These are phyloP conservation scores for Hsuehochloa calcarea DNA, from an alignment of 176 grass and related monocot genomes.

Conservation along the genomic window DNA sequence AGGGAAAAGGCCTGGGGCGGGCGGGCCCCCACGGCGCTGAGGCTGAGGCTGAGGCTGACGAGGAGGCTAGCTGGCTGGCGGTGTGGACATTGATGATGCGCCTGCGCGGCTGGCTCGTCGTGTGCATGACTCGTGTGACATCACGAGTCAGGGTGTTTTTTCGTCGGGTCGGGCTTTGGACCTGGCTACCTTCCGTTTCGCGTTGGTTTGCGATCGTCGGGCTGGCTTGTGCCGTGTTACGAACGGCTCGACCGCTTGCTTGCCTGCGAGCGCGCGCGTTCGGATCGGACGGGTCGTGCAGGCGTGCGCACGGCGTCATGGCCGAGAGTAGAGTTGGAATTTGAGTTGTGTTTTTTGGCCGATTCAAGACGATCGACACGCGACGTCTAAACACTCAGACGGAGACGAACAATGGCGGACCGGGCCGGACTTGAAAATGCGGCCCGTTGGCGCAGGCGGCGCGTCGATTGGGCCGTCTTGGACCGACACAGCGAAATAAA, in stretches of 20 bases:
- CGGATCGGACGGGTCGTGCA: not conserved
- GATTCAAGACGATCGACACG: no score
- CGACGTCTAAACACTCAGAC: no score
- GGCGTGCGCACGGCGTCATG: not conserved
- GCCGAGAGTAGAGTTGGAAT: no score
- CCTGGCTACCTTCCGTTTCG: not conserved
- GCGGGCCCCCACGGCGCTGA: not conserved
- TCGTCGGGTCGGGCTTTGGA: not conserved
- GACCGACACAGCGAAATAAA: no score
- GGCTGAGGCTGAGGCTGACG: slow-evolving; percentile 4
- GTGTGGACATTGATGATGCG: not conserved
- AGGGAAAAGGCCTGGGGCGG: not conserved
- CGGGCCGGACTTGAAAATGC: no score
- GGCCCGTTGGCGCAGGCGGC: no score
- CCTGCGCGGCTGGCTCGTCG: not conserved
- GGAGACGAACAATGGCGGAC: no score
- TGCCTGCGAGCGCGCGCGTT: not conserved
- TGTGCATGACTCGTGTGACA: slow-evolving; percentile 9
- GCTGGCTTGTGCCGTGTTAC: not conserved
- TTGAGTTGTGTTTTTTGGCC: no score
- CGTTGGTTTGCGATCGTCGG: not conserved
- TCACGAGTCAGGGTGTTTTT: not conserved
- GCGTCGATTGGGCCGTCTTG: no score
- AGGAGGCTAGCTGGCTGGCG: not conserved
- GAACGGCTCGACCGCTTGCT: not conserved